Conservation (phyloP, 2,329 filamentous ascomycete genomes). For the Helotiales sp. region DNA sequence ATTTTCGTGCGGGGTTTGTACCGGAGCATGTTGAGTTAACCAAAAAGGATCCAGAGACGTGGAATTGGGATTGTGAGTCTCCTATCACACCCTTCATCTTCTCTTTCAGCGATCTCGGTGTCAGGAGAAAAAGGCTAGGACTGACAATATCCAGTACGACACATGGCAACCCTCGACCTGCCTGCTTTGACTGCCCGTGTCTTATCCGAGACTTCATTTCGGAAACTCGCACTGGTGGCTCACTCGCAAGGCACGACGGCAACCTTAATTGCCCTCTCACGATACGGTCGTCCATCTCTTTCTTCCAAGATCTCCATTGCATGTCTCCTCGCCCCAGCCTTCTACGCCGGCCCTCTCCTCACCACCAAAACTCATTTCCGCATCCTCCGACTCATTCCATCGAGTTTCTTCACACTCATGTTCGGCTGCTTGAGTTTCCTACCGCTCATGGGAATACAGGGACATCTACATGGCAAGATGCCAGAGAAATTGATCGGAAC, state of each 20-base stretch:
- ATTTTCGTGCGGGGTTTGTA: conserved; percentile 83
- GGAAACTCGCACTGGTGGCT: conserved; percentile 77
- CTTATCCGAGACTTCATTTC: conserved; percentile 76
- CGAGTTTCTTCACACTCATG: conserved; percentile 71
- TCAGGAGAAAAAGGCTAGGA: not conserved
- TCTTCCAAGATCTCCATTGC: conserved; percentile 83
- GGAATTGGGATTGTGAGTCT: conserved; percentile 76
- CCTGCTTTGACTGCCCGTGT: conserved; percentile 78
- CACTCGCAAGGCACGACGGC: conserved; percentile 92
- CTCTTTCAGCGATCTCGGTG: not conserved
- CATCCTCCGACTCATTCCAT: conserved; percentile 80
- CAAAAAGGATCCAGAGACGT: conserved; percentile 82
- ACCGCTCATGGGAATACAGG: conserved; percentile 72
- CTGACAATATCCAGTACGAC: conserved; percentile 50
- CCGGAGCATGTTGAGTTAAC: conserved; percentile 72
- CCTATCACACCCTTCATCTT: not conserved
- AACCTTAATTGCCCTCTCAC: conserved; percentile 82
- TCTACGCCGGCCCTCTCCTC: conserved; percentile 83
- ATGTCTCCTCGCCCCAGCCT: conserved; percentile 85
- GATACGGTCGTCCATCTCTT: conserved; percentile 83
- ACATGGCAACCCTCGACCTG: conserved; percentile 89
- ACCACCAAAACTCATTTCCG: conserved; percentile 80
- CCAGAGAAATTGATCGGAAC: not conserved
- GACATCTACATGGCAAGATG: conserved; percentile 71
- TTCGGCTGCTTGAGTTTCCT: conserved; percentile 94